Evolutionary conservation across 768 basidiomycete genomes (phyloP).

Genomic region (Phanerochaete carnosa): DNA sequence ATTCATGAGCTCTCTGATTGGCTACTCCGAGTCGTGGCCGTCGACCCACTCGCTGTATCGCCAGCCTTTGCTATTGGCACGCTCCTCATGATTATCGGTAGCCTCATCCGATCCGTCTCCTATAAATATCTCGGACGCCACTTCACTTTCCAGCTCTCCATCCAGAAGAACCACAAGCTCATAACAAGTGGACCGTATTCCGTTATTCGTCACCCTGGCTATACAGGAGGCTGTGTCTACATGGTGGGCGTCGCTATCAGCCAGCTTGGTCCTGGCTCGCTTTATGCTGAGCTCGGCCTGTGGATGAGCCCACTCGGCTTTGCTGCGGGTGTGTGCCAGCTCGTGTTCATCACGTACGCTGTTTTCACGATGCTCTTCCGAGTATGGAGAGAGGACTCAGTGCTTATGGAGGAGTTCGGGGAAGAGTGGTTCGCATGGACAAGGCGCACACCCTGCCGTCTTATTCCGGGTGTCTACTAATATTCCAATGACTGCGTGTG

Average conservation of each 20-base stretch:
- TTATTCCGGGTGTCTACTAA: not conserved
- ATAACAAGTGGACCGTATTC: constrained; percentile 18
- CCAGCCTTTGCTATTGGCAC: not conserved
- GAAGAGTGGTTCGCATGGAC: not conserved
- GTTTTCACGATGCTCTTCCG: not conserved
- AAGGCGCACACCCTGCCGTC: not conserved
- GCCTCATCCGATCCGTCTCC: constrained; percentile 8
- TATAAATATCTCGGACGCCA: constrained; percentile 14
- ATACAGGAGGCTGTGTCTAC: constrained; percentile 8
- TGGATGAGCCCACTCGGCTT: not conserved
- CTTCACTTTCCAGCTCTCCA: constrained; percentile 10
- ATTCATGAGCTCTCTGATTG: too few relatives aligned
- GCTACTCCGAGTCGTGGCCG: too few relatives aligned
- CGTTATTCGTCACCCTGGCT: constrained; percentile 19
- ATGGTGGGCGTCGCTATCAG: not conserved
- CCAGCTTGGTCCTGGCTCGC: not conserved
- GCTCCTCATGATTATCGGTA: not conserved
- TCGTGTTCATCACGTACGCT: not conserved
- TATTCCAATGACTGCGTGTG: not conserved
- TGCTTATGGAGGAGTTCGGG: not conserved
- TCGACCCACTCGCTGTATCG: not conserved
- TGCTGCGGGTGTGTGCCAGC: not conserved
- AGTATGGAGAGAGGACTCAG: not conserved
- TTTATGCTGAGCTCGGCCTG: not conserved
- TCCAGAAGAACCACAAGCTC: constrained; percentile 6